phyloP scores from a whole-genome alignment of 345 rosid genomes.

The Gossypium arboreum region DNA sequence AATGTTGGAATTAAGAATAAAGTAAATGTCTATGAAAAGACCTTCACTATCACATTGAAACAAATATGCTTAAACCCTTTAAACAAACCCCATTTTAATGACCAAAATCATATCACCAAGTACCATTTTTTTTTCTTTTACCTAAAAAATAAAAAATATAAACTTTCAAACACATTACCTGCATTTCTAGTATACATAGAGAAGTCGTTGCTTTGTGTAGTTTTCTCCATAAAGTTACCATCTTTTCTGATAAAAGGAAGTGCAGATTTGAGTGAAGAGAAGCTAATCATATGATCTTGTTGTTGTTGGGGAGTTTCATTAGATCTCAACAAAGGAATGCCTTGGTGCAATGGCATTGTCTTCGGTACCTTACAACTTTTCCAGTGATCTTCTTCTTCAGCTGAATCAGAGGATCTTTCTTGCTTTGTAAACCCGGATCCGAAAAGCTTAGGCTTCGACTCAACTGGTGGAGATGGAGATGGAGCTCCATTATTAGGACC shows the following conservation, averaged over 20 bases:
- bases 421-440: slow-evolving; percentile 42
- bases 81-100: slow-evolving; percentile 8
- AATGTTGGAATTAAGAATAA: not conserved
- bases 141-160: too few species aligned
- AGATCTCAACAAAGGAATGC: slow-evolving; percentile 48
- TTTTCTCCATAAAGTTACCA: slow-evolving; percentile 33
- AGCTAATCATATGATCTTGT: slow-evolving; percentile 52
- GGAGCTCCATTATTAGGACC: slow-evolving; percentile 34
- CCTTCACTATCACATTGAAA: too few species aligned
- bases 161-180: slow-evolving; percentile 24
- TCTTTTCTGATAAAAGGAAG: slow-evolving; percentile 27
- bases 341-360: slow-evolving; percentile 48
- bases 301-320: slow-evolving; percentile 34
- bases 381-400: slow-evolving; percentile 45
- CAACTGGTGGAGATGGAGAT: slow-evolving; percentile 29
- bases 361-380: slow-evolving; percentile 34
- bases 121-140: not conserved
- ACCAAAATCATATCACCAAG: slow-evolving; percentile 9
- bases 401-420: slow-evolving; percentile 43
- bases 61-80: too few species aligned
- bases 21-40: too few species aligned
- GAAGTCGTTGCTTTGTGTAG: slow-evolving; percentile 28
- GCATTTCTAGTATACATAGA: slow-evolving; percentile 32
- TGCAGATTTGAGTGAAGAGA: slow-evolving; percentile 47
- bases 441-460: slow-evolving; percentile 21